A percentile compares a stretch with the other conserved stretches of the same genome.
Evolutionary conservation across 352 stramenopile species (phyloP).

Genomic region (Pythium plurisporium): DNA sequence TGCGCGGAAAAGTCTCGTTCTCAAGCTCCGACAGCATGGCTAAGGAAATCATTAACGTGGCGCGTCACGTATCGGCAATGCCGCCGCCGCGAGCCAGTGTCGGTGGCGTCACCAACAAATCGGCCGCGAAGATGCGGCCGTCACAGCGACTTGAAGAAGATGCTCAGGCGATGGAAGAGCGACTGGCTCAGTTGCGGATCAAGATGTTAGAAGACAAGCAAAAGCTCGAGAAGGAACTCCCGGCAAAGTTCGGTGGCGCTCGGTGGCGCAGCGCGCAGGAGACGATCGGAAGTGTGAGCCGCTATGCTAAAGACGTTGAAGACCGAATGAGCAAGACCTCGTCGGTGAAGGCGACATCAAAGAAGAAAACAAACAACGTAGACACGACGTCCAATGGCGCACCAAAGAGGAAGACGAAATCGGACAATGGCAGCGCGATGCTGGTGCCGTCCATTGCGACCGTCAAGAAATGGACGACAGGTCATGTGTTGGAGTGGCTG

Average conservation of each 20-base stretch:
- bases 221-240: conserved; percentile 44
- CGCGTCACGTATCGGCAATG: neutral
- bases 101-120: neutral
- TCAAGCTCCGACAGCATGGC: conserved; percentile 12
- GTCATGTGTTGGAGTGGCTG: conserved; percentile 68
- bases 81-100: neutral
- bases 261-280: conserved; percentile 75
- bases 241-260: conserved; percentile 58
- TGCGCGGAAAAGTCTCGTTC: neutral
- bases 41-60: conserved; percentile 9
- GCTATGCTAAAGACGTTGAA: conserved; percentile 66
- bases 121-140: conserved; percentile 21
- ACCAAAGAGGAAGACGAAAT: conserved; percentile 12
- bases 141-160: conserved; percentile 71
- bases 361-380: conserved; percentile 3
- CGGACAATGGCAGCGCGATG: neutral
- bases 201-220: conserved; percentile 68
- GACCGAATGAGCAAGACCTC: conserved; percentile 21
- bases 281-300: conserved; percentile 62
- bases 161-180: conserved; percentile 63
- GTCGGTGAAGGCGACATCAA: neutral
- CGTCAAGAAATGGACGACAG: conserved; percentile 44
- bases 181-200: conserved; percentile 47
- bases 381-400: too few species aligned
- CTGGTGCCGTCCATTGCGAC: conserved; percentile 27